These are phyloP conservation scores for Chalciporus pseudorubinellus DNA, from an alignment of 768 basidiomycete genomes.

Conservation along the genomic window DNA sequence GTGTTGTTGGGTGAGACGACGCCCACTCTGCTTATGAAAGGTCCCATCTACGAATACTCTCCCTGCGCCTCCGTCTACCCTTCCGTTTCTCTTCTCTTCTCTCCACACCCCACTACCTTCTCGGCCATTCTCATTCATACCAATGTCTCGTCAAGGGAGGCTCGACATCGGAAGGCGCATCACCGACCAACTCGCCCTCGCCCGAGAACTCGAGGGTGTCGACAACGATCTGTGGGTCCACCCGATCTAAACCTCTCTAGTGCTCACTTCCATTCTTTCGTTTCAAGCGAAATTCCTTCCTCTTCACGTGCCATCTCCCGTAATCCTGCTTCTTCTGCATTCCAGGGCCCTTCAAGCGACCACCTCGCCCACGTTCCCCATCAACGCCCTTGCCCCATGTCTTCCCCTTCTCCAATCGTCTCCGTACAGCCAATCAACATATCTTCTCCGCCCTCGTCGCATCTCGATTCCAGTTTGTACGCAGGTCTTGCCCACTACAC, in stretches of 20 bases:
- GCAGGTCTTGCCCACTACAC: conserved; percentile 41
- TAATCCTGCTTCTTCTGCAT: neutral
- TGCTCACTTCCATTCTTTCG: neutral
- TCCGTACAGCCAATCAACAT: neutral
- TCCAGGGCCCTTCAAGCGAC: neutral
- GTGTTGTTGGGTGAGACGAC: neutral
- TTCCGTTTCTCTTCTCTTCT: neutral
- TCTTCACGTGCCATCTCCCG: neutral
- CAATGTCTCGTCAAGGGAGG: neutral
- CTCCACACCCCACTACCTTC: neutral
- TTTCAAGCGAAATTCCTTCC: neutral
- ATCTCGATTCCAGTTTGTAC: conserved; percentile 33
- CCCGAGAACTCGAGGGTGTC: conserved; percentile 22
- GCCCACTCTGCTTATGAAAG: neutral
- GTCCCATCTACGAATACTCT: neutral
- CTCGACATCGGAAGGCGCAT: conserved; percentile 25
- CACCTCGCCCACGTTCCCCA: neutral
- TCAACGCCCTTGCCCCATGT: neutral
- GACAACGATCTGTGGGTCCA: conserved; percentile 5
- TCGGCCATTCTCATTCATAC: neutral
- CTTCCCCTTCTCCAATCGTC: neutral
- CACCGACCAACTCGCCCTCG: conserved; percentile 28
- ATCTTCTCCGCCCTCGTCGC: neutral
- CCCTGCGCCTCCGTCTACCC: neutral
- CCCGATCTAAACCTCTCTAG: neutral